A percentile compares a stretch with the other conserved stretches of the same genome.
These are phyloP conservation scores for Fusarium domesticum DNA, from an alignment of 2,329 filamentous ascomycete genomes.

Conservation along the genomic window DNA sequence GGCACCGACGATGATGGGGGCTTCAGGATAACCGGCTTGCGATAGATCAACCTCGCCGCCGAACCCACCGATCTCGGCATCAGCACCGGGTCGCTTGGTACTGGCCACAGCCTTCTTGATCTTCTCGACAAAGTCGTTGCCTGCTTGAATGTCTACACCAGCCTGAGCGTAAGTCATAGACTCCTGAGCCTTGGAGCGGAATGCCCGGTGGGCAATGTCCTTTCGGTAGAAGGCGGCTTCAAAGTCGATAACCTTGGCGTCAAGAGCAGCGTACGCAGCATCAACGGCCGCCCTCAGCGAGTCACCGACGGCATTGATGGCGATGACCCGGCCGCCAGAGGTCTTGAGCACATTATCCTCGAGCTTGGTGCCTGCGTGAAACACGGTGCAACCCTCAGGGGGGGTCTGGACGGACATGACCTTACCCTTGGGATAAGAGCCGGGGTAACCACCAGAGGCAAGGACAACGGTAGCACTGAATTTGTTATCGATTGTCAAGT, in stretches of 20 bases:
- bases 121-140: conserved; percentile 85
- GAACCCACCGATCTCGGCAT: conserved; percentile 93
- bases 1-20: conserved; percentile 83
- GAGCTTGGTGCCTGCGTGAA: conserved; percentile 85
- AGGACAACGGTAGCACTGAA: conserved; percentile 93
- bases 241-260: conserved; percentile 67
- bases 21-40: conserved; percentile 67
- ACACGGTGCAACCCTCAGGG: conserved; percentile 61
- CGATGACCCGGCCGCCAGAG: conserved; percentile 87
- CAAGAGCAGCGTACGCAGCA: conserved; percentile 82
- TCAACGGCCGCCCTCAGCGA: conserved; percentile 79
- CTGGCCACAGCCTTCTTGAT: conserved; percentile 89
- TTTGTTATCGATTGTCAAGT: conserved; percentile 63
- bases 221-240: conserved; percentile 87
- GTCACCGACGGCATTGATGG: conserved; percentile 71
- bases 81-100: conserved; percentile 80
- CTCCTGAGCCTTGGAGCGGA: conserved; percentile 47
- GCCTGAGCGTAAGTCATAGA: conserved; percentile 87
- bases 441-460: conserved; percentile 87
- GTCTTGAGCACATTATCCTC: conserved; percentile 65
- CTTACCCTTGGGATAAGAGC: conserved; percentile 76
- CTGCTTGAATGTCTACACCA: conserved; percentile 90
- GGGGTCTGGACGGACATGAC: conserved; percentile 50
- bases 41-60: conserved; percentile 65
- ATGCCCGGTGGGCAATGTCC: conserved; percentile 82